Percentiles rank a stretch among this genome's conserved stretches.
Evolutionary conservation across 2,329 filamentous ascomycete genomes (phyloP).

Genomic region (Monosporascus sp.): DNA sequence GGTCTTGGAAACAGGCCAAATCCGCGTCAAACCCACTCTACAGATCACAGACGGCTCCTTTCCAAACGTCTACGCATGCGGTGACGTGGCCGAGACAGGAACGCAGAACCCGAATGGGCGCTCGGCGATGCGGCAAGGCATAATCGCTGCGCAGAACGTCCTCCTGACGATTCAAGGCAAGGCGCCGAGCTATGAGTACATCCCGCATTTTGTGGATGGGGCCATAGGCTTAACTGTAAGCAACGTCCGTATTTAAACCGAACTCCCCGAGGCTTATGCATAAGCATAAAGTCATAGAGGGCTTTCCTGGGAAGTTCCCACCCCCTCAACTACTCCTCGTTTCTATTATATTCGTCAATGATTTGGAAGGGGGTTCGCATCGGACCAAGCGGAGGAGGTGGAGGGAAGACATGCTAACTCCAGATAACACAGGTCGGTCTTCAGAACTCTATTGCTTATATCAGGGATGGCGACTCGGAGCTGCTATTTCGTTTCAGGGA

Average conservation of each 20-base stretch:
- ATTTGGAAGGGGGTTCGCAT: too few relatives aligned
- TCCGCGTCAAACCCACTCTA: constrained; percentile 50
- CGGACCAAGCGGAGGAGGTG: too few relatives aligned
- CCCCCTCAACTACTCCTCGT: too few relatives aligned
- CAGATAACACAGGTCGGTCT: constrained; percentile 22
- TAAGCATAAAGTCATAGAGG: too few relatives aligned
- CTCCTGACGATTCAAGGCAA: constrained; percentile 39
- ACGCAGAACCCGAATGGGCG: constrained; percentile 49
- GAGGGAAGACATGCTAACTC: constrained; percentile 3
- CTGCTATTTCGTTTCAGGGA: constrained; percentile 37
- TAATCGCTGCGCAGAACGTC: constrained; percentile 50
- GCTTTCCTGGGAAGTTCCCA: too few relatives aligned
- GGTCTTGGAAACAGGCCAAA: constrained; percentile 42
- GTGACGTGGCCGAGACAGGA: constrained; percentile 55
- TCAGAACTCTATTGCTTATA: constrained; percentile 37
- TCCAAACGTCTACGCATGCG: constrained; percentile 55
- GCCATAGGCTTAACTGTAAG: constrained; percentile 44
- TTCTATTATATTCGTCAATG: neutral
- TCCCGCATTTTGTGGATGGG: constrained; percentile 40
- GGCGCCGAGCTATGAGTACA: constrained; percentile 33
- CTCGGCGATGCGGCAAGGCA: constrained; percentile 48
- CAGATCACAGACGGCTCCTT: constrained; percentile 46
- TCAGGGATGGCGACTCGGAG: constrained; percentile 38
- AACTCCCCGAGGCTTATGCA: too few relatives aligned
- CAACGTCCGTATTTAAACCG: too few relatives aligned